Evolutionary conservation across 768 basidiomycete species (phyloP).

Genomic region (Termitomyces sp.): DNA sequence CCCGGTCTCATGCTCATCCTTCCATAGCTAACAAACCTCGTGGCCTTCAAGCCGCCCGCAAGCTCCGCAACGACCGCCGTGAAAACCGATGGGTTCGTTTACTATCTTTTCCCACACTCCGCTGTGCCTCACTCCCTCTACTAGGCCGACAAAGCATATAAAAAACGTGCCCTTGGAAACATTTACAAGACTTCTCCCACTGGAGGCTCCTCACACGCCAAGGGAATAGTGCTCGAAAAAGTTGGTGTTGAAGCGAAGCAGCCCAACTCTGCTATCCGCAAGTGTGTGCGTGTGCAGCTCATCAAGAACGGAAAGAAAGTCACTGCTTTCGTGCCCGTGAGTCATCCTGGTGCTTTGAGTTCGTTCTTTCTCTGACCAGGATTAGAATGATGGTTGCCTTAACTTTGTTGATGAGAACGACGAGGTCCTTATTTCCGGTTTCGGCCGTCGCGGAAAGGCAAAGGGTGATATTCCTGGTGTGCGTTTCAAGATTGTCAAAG

Average conservation of each 20-base stretch:
- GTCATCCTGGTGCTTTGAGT: conserved; percentile 26
- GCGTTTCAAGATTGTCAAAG: conserved; percentile 99
- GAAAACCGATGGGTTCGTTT: conserved; percentile 93
- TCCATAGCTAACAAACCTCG: conserved; percentile 93
- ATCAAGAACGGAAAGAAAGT: conserved; percentile 99
- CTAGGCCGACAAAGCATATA: conserved; percentile 97
- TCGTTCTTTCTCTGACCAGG: neutral
- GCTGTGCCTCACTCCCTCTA: neutral
- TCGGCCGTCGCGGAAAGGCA: conserved; percentile 99
- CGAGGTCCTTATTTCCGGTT: conserved; percentile 99
- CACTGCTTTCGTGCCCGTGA: conserved; percentile 97
- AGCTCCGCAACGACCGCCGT: conserved; percentile 90
- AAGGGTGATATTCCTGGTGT: conserved; percentile 99
- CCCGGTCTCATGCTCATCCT: conserved; percentile 9
- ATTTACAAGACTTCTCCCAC: conserved; percentile 99
- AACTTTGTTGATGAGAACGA: conserved; percentile 99
- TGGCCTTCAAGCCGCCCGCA: conserved; percentile 98
- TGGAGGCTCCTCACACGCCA: conserved; percentile 98
- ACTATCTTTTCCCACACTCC: conserved; percentile 1
- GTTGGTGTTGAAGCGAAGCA: conserved; percentile 99
- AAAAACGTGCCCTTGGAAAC: conserved; percentile 99
- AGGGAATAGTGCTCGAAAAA: conserved; percentile 99
- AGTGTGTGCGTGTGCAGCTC: conserved; percentile 99
- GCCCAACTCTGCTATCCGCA: conserved; percentile 99
- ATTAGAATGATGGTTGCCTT: conserved; percentile 91